Evolutionary conservation across 805 yeast species (phyloP).

Genomic region (Candida peoriensis): DNA sequence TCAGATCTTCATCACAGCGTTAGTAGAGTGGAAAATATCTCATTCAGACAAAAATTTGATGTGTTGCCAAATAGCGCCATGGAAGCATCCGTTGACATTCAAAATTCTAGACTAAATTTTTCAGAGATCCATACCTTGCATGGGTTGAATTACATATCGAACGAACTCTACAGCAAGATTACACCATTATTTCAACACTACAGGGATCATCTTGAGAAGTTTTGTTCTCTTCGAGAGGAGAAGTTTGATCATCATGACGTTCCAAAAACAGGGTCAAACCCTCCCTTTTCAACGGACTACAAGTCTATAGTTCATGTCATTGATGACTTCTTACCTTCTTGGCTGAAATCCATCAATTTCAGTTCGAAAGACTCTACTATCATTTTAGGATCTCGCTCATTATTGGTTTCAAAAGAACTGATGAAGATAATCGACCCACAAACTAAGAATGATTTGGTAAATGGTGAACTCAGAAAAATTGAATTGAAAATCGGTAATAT

Average conservation of each 20-base stretch:
- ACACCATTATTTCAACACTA: conserved; percentile 5
- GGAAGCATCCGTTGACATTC: conserved; percentile 3
- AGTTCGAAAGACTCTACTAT: conserved; percentile 17
- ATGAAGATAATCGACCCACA: conserved; percentile 29
- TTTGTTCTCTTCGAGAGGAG: too few species aligned
- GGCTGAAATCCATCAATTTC: conserved; percentile 13
- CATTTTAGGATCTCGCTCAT: conserved; percentile 37
- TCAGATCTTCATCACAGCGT: conserved; percentile 6
- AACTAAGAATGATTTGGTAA: conserved; percentile 34
- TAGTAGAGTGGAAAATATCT: conserved; percentile 12
- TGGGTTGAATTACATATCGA: conserved; percentile 24
- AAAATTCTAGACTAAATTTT: conserved; percentile 21
- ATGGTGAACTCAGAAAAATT: conserved; percentile 33
- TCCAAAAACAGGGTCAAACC: too few species aligned
- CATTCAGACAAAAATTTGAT: conserved; percentile 10
- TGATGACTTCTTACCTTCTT: conserved; percentile 19
- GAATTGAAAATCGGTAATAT: conserved; percentile 22
- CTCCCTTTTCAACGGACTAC: too few species aligned
- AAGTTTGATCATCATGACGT: too few species aligned
- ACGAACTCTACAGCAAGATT: conserved; percentile 13
- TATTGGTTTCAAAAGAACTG: conserved; percentile 35
- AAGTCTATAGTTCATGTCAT: conserved; percentile 8
- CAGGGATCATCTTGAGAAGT: background rate
- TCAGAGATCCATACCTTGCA: conserved; percentile 25
- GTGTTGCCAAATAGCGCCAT: conserved; percentile 12